Conservation (phyloP, 2,329 filamentous ascomycete species). For the Plectosphaerella plurivora region DNA sequence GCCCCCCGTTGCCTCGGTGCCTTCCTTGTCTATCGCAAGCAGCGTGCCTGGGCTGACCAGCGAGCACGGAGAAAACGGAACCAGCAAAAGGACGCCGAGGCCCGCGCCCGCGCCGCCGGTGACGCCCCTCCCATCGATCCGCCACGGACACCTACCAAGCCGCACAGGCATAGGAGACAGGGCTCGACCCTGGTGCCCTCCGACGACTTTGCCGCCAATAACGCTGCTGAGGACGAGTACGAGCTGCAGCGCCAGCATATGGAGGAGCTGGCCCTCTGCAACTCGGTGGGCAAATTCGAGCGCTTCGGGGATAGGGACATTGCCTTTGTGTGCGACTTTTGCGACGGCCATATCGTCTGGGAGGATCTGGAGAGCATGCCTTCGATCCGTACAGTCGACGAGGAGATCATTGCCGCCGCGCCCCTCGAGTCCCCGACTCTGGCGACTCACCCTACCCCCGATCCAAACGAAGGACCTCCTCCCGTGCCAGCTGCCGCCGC, state of each 20-base stretch:
- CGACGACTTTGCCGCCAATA: not conserved
- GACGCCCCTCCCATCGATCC: slow-evolving; percentile 1
- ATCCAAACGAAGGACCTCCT: slow-evolving; percentile 11
- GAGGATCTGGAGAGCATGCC: slow-evolving; percentile 51
- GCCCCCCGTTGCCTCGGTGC: slow-evolving; percentile 51
- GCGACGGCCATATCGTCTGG: slow-evolving; percentile 57
- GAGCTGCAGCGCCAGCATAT: slow-evolving; percentile 33
- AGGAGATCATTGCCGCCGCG: slow-evolving; percentile 13
- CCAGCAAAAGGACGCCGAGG: not conserved
- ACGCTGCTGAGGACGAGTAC: slow-evolving; percentile 17
- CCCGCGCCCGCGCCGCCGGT: not conserved
- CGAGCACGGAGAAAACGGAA: not conserved
- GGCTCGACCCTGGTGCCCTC: slow-evolving; percentile 1
- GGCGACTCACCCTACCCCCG: not conserved
- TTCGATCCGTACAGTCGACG: slow-evolving; percentile 31
- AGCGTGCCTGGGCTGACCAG: slow-evolving; percentile 30
- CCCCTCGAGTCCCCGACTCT: slow-evolving; percentile 1
- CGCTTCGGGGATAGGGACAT: slow-evolving; percentile 50
- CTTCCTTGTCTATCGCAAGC: slow-evolving; percentile 47
- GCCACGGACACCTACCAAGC: not conserved
- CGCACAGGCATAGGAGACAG: slow-evolving; percentile 2
- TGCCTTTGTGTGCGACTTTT: slow-evolving; percentile 58
- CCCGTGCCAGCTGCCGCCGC: slow-evolving; percentile 15
- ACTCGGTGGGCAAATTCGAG: slow-evolving; percentile 50
- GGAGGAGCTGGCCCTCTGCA: slow-evolving; percentile 48